Conservation (phyloP, 2,329 filamentous ascomycete species). For the Fusarium pseudograminearum region DNA sequence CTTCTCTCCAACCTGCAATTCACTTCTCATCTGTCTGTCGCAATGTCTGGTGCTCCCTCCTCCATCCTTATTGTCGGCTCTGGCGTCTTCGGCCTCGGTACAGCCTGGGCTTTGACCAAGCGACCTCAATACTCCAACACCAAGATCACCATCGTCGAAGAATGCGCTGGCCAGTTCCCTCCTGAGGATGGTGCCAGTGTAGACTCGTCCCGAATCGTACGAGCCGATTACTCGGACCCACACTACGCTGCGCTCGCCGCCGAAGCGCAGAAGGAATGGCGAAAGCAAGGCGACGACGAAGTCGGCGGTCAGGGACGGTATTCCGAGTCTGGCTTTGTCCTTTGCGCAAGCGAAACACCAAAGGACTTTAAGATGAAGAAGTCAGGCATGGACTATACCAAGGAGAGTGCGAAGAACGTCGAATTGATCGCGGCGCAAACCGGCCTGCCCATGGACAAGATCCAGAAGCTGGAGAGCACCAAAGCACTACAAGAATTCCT, state of each 20-base stretch:
- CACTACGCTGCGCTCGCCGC: slow-evolving; percentile 81
- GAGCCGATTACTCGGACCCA: slow-evolving; percentile 82
- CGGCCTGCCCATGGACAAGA: slow-evolving; percentile 53
- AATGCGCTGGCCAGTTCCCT: slow-evolving; percentile 68
- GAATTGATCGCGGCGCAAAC: slow-evolving; percentile 58
- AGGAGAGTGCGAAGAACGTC: slow-evolving; percentile 72
- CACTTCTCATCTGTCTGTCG: slow-evolving; percentile 12
- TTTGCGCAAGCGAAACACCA: slow-evolving; percentile 67
- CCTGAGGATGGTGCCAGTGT: slow-evolving; percentile 70
- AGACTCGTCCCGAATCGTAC: slow-evolving; percentile 73
- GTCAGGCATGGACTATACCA: slow-evolving; percentile 69
- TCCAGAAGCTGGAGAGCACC: slow-evolving; percentile 60
- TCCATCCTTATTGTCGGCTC: slow-evolving; percentile 76
- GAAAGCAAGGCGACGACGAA: slow-evolving; percentile 65
- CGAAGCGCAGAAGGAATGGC: slow-evolving; percentile 77
- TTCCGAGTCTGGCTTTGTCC: slow-evolving; percentile 74
- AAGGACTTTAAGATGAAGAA: slow-evolving; percentile 50
- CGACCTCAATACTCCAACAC: slow-evolving; percentile 67
- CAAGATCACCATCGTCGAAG: slow-evolving; percentile 70
- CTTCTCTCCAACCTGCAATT: slow-evolving; percentile 20
- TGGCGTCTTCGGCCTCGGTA: slow-evolving; percentile 72
- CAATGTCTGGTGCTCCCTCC: slow-evolving; percentile 54
- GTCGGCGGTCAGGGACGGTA: slow-evolving; percentile 76
- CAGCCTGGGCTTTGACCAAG: slow-evolving; percentile 75
- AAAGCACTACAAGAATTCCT: slow-evolving; percentile 60